These are phyloP conservation scores for Gloeostereum incarnatum DNA, from an alignment of 768 basidiomycete species.

Conservation along the genomic window DNA sequence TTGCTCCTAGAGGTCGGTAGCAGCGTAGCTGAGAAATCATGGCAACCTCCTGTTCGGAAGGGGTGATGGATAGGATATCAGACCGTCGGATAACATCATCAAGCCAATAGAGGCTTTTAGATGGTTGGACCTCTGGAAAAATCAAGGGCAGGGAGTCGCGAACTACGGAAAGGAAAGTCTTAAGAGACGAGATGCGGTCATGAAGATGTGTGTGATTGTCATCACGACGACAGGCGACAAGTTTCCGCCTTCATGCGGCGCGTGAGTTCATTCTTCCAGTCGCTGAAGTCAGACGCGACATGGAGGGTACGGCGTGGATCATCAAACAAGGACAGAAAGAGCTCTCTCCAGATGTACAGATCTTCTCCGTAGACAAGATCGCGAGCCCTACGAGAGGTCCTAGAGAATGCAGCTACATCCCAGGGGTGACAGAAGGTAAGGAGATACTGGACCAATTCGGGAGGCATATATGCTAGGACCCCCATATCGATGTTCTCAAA, in stretches of 20 bases:
- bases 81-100: constrained; percentile 28
- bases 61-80: constrained; percentile 20
- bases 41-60: constrained; percentile 15
- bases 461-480: constrained; percentile 41
- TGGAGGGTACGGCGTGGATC: constrained; percentile 33
- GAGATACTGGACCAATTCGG: constrained; percentile 51
- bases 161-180: constrained; percentile 31
- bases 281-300: constrained; percentile 9
- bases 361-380: constrained; percentile 42
- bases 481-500: background rate
- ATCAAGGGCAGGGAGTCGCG: constrained; percentile 23
- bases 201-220: constrained; percentile 7
- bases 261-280: constrained; percentile 28
- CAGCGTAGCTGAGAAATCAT: constrained; percentile 36
- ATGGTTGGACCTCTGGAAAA: constrained; percentile 17
- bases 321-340: constrained; percentile 60
- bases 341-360: constrained; percentile 58
- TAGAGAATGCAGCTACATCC: constrained; percentile 52
- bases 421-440: constrained; percentile 45
- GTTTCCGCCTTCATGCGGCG: constrained; percentile 32
- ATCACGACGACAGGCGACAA: constrained; percentile 9
- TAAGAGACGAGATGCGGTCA: constrained; percentile 24
- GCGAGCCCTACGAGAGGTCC: constrained; percentile 40
- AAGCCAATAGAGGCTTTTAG: constrained; percentile 38
- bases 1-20: constrained; percentile 29